Conservation (phyloP, 352 stramenopile genomes). For the Elongisporangium undulatum region DNA sequence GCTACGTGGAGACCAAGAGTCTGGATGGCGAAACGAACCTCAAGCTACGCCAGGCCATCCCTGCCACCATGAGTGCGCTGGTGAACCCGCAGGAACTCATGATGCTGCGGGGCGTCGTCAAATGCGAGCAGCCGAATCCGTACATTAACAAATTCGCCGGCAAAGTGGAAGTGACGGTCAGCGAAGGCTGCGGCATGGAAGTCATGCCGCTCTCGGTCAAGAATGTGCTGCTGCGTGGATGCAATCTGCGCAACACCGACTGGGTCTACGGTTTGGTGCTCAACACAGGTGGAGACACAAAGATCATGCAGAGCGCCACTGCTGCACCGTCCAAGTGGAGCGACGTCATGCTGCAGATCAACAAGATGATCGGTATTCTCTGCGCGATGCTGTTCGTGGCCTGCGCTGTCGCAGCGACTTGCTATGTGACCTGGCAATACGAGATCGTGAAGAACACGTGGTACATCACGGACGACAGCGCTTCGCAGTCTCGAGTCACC, state of each 20-base stretch:
- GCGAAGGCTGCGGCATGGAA: constrained; percentile 57
- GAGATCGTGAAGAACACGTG: constrained; percentile 67
- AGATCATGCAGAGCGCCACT: constrained; percentile 87
- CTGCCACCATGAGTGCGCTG: constrained; percentile 59
- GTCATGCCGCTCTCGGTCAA: constrained; percentile 78
- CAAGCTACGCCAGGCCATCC: constrained; percentile 80
- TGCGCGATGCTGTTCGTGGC: constrained; percentile 60
- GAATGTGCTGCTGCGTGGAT: constrained; percentile 89
- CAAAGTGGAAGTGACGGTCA: constrained; percentile 71
- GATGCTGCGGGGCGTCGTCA: constrained; percentile 51
- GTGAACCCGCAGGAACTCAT: constrained; percentile 47
- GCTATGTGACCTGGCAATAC: constrained; percentile 76
- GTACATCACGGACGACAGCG: constrained; percentile 53
- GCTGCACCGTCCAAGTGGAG: constrained; percentile 79
- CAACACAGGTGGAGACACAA: constrained; percentile 90
- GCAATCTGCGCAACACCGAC: constrained; percentile 86
- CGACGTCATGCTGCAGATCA: constrained; percentile 76
- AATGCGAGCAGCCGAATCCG: constrained; percentile 76
- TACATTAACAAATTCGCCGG: constrained; percentile 89
- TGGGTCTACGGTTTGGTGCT: constrained; percentile 85
- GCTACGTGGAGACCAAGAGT: constrained; percentile 89
- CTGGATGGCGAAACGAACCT: constrained; percentile 92
- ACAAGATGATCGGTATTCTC: constrained; percentile 78
- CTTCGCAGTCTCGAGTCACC: constrained; percentile 34
- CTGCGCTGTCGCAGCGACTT: constrained; percentile 59